phyloP scores from a whole-genome alignment of 129 eudicot species.

The Arctium lappa region DNA sequence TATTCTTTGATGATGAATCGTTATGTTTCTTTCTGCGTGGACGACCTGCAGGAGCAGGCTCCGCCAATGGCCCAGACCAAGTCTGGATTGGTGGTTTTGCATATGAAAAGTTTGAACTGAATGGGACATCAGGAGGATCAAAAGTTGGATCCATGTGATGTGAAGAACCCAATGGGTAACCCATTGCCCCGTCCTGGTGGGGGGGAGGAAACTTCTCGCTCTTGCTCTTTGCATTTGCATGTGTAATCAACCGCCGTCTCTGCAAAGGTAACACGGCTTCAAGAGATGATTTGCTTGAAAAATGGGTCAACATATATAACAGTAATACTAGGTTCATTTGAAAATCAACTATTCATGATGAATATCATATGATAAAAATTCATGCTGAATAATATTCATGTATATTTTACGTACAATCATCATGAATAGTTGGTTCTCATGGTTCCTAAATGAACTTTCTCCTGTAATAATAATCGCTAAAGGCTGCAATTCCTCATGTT shows the following conservation, averaged over 20 bases:
- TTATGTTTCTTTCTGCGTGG: constrained; percentile 49
- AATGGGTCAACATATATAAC: not conserved
- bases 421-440: too few species aligned
- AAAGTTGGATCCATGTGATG: constrained; percentile 70
- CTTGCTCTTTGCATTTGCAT: constrained; percentile 84
- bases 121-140: constrained; percentile 69
- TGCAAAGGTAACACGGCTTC: constrained; percentile 24
- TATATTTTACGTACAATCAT: too few species aligned
- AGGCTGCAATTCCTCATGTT: too few species aligned
- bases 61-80: constrained; percentile 94
- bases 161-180: constrained; percentile 76
- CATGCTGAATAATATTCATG: too few species aligned
- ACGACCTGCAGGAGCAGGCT: constrained; percentile 53
- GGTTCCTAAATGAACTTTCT: too few species aligned
- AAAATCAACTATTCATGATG: too few species aligned
- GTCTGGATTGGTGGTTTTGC: constrained; percentile 71
- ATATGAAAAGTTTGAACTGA: constrained; percentile 62
- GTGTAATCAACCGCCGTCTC: constrained; percentile 71
- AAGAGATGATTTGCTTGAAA: not conserved
- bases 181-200: constrained; percentile 77
- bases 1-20: constrained; percentile 37
- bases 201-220: constrained; percentile 91
- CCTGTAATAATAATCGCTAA: too few species aligned
- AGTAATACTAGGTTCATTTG: not conserved
- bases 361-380: too few species aligned